Evolutionary conservation across 2,329 filamentous ascomycete genomes (phyloP).

Genomic region (Hypoxylon sp.): DNA sequence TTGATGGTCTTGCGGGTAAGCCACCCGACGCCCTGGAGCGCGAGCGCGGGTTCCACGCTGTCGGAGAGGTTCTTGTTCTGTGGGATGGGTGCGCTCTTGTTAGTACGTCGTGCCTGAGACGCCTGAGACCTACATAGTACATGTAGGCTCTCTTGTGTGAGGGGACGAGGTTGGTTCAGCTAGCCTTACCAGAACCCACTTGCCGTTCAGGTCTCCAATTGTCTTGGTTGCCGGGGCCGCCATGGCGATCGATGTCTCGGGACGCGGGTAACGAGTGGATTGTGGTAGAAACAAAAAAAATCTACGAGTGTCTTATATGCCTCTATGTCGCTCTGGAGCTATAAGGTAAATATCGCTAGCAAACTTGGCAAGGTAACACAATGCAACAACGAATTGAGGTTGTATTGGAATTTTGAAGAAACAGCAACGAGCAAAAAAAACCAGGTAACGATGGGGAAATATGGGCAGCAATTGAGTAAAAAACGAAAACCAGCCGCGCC

Average conservation of each 20-base stretch:
- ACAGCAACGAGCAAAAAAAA: slow-evolving; percentile 1
- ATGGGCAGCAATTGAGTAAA: slow-evolving; percentile 5
- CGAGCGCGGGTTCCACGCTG: slow-evolving; percentile 76
- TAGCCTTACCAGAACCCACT: slow-evolving; percentile 76
- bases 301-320: not conserved
- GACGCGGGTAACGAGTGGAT: not conserved
- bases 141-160: not conserved
- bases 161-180: not conserved
- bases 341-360: not conserved
- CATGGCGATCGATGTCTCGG: slow-evolving; percentile 64
- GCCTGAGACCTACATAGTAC: no score
- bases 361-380: slow-evolving; percentile 10
- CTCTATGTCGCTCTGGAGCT: not conserved
- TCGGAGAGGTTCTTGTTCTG: slow-evolving; percentile 85
- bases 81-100: not conserved
- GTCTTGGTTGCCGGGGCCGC: slow-evolving; percentile 78
- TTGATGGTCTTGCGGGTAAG: slow-evolving; percentile 79
- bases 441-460: slow-evolving; percentile 2
- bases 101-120: not conserved
- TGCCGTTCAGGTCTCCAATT: slow-evolving; percentile 77
- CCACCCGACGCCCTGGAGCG: slow-evolving; percentile 80
- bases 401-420: not conserved
- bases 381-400: not conserved
- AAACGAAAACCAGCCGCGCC: not conserved
- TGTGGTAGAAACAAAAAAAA: not conserved